Base-by-base conservation (phyloP, 805 yeast genomes). In the Komagataella pastoris region DNA sequence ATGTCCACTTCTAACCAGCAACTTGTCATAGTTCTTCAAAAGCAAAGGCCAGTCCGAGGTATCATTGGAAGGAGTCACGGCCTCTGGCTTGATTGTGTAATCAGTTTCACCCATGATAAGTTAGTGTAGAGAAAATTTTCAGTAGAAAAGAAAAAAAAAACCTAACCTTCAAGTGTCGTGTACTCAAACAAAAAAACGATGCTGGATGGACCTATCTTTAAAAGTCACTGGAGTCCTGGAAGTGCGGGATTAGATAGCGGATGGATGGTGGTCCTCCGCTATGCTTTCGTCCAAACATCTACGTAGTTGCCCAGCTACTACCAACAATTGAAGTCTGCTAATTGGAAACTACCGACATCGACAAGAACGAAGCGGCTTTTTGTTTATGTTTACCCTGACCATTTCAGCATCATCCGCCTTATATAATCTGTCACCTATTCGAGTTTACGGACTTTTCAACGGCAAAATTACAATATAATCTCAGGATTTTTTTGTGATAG, bases 11-110 rank as follows among this genome's bases (percentile, higher is more conserved):
- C 99, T 85, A 52, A 93, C 97, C 56, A 90, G 76, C 54, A 93
- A 75, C 72, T 90, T 85, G 75, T 93, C 98, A 70, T 83, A 93
- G 75, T 91, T 83, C 69, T 93, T 93, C 68, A 93, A 76, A 61
- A 93, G 76, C 62, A 93, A 77, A 36, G 99, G 99, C 98, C 98
- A 93, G 60, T 85, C 88, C 54, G 95, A 81, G 54, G 98, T 84
- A 70, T 90, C 93, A 59, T 81, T 81, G 44, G 90, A 72, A 46
- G 96, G 85, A 54, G 83, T 77, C 57, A 81, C 77, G 58, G 76
- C 74, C 68, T 88, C 95, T 54, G 98, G 98, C 77, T 88, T 88
- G 72, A 90, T 90, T 69, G 84, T 76, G 65, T 72, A 82, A 62
- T 83, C 88, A 30, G 40, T 30, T 30, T 30, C 40, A 30, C 40